Evolutionary conservation across 495 filamentous ascomycete species (phyloP).

Genomic region (Xylaria longipes): DNA sequence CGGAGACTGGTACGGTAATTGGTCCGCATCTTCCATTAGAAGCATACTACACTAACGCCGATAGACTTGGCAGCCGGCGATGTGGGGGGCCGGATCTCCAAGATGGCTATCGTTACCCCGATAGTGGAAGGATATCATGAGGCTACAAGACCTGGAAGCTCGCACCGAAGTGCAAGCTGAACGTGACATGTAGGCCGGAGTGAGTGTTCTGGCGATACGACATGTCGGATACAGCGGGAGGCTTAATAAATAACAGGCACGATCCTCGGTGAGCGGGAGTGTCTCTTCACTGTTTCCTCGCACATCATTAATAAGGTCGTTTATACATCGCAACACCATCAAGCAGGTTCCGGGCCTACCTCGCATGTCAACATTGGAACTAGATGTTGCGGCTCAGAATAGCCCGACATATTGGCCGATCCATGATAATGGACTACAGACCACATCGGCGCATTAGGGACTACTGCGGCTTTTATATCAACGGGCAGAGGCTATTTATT

Average conservation of each 20-base stretch:
- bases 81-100: not conserved
- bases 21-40: not conserved
- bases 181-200: not conserved
- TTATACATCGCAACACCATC: not conserved
- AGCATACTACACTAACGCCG: not conserved
- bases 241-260: not conserved
- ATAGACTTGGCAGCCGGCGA: constrained; percentile 9
- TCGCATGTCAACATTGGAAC: not conserved
- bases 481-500: constrained; percentile 62
- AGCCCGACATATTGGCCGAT: constrained; percentile 48
- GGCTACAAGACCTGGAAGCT: not conserved
- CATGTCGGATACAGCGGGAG: not conserved
- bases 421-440: constrained; percentile 57
- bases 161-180: not conserved
- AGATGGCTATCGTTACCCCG: constrained; percentile 6
- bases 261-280: not conserved
- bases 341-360: not conserved
- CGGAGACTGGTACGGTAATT: not conserved
- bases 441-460: constrained; percentile 48
- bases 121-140: not conserved
- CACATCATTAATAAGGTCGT: not conserved
- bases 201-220: too few species aligned
- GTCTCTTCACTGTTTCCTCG: not conserved
- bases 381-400: not conserved
- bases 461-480: constrained; percentile 62